phyloP scores from a whole-genome alignment of 495 filamentous ascomycete species.

The Trichoderma asperelloides region DNA sequence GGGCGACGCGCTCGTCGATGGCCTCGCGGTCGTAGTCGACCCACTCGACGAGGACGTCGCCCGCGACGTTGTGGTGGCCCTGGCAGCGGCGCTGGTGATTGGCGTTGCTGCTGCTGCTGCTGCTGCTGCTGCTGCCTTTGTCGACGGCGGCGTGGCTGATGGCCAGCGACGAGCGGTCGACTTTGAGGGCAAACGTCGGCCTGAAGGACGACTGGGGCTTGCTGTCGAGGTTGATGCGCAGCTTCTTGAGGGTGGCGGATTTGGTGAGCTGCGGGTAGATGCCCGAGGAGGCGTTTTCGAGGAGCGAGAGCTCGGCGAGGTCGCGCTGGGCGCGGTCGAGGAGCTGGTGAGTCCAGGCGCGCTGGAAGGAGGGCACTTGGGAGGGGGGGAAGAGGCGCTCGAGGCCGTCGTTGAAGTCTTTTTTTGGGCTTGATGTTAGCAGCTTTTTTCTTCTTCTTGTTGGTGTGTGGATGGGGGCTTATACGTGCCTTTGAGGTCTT shows the following conservation, averaged over 20 bases:
- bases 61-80: conserved; percentile 13
- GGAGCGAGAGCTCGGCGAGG: conserved; percentile 20
- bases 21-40: conserved; percentile 22
- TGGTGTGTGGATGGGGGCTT: too few relatives aligned
- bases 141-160: conserved; percentile 10
- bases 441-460: too few relatives aligned
- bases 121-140: background rate
- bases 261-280: conserved; percentile 25
- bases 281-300: conserved; percentile 25
- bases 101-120: background rate
- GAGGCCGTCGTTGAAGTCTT: conserved; percentile 32
- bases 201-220: conserved; percentile 20
- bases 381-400: conserved; percentile 28
- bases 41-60: conserved; percentile 28
- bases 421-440: background rate
- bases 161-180: conserved; percentile 14
- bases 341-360: conserved; percentile 28
- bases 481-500: conserved; percentile 21
- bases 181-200: conserved; percentile 22
- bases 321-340: conserved; percentile 21
- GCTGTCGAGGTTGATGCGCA: conserved; percentile 29
- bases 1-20: conserved; percentile 22
- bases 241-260: conserved; percentile 26
- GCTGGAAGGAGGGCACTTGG: conserved; percentile 22
- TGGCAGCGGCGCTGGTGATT: conserved; percentile 14